Percentiles rank a stretch among this genome's conserved stretches.
Conservation (phyloP, 345 rosid species). For the Aurinia saxatilis region DNA sequence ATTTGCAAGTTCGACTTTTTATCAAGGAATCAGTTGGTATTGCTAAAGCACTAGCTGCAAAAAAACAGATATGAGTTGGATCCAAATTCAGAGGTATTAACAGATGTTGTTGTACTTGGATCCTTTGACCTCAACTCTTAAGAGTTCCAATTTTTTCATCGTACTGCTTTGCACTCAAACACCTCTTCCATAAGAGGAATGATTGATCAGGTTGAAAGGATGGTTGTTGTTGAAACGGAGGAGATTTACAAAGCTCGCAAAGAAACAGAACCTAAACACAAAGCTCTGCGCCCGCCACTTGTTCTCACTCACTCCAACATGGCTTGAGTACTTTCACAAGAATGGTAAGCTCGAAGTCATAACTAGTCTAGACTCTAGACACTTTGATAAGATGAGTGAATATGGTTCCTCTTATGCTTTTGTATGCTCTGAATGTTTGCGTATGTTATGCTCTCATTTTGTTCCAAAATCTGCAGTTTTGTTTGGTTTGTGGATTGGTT, state of each 20-base stretch:
- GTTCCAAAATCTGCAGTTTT: no score
- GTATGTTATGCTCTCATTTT: no score
- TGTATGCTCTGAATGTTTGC: constrained; percentile 2
- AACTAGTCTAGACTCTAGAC: constrained; percentile 8
- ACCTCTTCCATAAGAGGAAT: constrained; percentile 65
- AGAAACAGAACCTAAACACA: constrained; percentile 45
- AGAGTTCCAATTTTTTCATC: constrained; percentile 34
- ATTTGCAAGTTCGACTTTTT: not conserved
- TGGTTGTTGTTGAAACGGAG: constrained; percentile 71
- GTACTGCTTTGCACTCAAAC: constrained; percentile 59
- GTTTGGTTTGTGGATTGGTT: not conserved
- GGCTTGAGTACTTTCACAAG: constrained; percentile 13
- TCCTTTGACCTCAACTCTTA: not conserved
- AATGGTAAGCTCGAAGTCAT: constrained; percentile 19
- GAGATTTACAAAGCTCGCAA: constrained; percentile 78
- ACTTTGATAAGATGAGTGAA: not conserved
- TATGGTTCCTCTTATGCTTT: not conserved
- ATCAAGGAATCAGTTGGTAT: constrained; percentile 96
- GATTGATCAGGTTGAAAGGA: constrained; percentile 77
- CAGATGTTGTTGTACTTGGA: not conserved
- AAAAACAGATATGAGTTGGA: constrained; percentile 91
- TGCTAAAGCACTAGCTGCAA: constrained; percentile 98
- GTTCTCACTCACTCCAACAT: constrained; percentile 45
- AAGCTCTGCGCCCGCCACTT: constrained; percentile 51
- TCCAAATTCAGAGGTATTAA: constrained; percentile 77